Evolutionary conservation across 139 green algal genomes (phyloP), one percentile per base, ranked within the genome.

Genomic region (Picochlorum costavermella): DNA sequence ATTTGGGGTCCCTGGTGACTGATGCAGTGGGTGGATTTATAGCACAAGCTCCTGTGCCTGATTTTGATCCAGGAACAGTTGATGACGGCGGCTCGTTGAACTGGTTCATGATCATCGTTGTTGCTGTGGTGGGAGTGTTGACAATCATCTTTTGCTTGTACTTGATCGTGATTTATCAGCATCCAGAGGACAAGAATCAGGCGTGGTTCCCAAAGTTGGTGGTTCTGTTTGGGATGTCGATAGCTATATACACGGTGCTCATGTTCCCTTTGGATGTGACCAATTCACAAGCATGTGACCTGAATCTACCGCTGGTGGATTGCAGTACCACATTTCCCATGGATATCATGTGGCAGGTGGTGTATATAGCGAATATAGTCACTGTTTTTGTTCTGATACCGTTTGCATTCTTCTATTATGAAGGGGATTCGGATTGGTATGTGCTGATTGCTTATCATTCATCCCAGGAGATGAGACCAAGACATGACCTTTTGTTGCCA

Each of bases 331-430:
- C 88, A 0, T 71, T 98, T 4, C 92, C 92, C 3, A 96, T 96
- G 83, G 78, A 82, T 29, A 29, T 81, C 58, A 69, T 98, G 48
- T 98, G 92, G 92, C 83, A 86, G 36, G 74, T 75, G 10, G 65
- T 85, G 11, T 95, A 94, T 80, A 95, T 97, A 30, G 55, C 70
- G 5, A 91, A 81, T 61, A 79, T 88, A 12, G 74, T 94, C 20
- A 62, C 97, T 25, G 76, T 86, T 11, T 93, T 88, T 49, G 53
- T 89, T 11, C 68, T 96, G 58, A 86, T 95, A 46, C 92, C 92
- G 12, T 96, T 98, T 79, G 84, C 86, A 16, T 73, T 96, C 23
- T 98, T 98, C 71, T 97, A 91, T 77, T 98, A 98, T 59, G 93
- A 98, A 75, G 85, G 78, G 0, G 92, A 97, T 75, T 83, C 71